Percentiles rank a stretch among this genome's conserved stretches.
Conservation (phyloP, 192 early-diverging fungal genomes). For the Diversispora eburnea region DNA sequence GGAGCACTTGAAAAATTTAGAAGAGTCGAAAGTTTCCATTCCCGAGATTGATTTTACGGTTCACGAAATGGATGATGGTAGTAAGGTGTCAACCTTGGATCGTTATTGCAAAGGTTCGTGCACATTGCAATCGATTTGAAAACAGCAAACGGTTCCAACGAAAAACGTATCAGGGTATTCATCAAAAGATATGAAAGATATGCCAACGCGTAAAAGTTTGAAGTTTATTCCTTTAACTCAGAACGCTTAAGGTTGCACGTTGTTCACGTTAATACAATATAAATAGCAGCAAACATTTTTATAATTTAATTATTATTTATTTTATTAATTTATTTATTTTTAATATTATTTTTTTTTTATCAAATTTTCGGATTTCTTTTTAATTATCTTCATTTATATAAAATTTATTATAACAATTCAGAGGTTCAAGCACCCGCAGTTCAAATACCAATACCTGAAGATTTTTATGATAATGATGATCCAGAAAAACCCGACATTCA, state of each 20-base stretch:
- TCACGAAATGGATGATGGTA: constrained; percentile 70
- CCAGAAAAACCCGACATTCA: constrained; percentile 71
- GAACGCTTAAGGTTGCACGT: too few relatives aligned
- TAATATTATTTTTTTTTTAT: too few relatives aligned
- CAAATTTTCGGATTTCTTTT: too few relatives aligned
- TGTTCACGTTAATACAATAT: too few relatives aligned
- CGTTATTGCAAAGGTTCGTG: constrained; percentile 72
- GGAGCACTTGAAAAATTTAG: constrained; percentile 37
- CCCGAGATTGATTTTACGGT: constrained; percentile 77
- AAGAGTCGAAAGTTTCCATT: constrained; percentile 42
- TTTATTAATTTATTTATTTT: too few relatives aligned
- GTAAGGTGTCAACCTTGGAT: constrained; percentile 67
- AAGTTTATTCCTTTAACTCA: too few relatives aligned
- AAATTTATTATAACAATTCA: background rate
- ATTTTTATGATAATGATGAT: constrained; percentile 54
- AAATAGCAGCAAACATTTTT: too few relatives aligned
- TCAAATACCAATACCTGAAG: constrained; percentile 44
- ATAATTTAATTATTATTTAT: too few relatives aligned
- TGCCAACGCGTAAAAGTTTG: too few relatives aligned
- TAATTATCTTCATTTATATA: background rate
- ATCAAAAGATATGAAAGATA: background rate
- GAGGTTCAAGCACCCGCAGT: constrained; percentile 57
- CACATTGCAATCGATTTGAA: background rate
- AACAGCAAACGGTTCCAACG: background rate
- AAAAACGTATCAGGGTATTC: background rate